A percentile compares a stretch with the other conserved stretches of the same genome.
Evolutionary conservation across 495 filamentous ascomycete species (phyloP).

Genomic region (Aspergillus avenaceus): DNA sequence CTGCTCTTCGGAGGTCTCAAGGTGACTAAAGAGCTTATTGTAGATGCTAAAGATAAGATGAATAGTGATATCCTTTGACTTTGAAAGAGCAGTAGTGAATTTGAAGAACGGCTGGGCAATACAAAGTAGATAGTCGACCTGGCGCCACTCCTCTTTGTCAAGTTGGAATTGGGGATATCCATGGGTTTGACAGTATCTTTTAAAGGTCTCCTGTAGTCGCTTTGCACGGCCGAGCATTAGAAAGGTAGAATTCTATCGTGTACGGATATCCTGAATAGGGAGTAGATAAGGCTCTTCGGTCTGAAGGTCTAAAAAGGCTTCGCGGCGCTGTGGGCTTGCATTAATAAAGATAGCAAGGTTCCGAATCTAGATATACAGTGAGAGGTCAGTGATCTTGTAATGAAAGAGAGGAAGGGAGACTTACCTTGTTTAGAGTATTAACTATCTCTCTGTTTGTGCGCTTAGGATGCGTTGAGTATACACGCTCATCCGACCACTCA

Average conservation of each 20-base stretch:
- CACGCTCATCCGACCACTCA: constrained; percentile 8
- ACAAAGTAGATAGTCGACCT: constrained; percentile 11
- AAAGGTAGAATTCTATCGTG: not conserved
- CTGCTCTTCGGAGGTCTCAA: constrained; percentile 1
- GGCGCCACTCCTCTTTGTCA: not conserved
- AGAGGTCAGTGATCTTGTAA: too few relatives aligned
- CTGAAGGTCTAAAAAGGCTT: not conserved
- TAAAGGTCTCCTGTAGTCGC: not conserved
- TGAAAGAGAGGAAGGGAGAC: constrained; percentile 1
- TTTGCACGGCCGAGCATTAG: constrained; percentile 8
- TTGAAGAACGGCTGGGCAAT: constrained; percentile 10
- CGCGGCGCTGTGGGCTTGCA: not conserved
- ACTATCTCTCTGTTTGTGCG: constrained; percentile 7
- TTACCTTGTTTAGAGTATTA: constrained; percentile 13
- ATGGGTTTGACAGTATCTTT: constrained; percentile 1
- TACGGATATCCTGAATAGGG: constrained; percentile 8
- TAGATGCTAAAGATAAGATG: constrained; percentile 8
- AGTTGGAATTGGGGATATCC: not conserved
- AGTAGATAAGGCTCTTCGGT: not conserved
- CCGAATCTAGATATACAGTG: not conserved
- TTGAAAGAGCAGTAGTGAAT: constrained; percentile 5
- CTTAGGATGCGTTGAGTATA: not conserved
- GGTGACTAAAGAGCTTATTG: constrained; percentile 2
- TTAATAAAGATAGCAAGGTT: not conserved
- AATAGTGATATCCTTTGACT: constrained; percentile 10